These are phyloP conservation scores for Capronia coronata DNA, from an alignment of 2,329 filamentous ascomycete genomes.

Conservation along the genomic window DNA sequence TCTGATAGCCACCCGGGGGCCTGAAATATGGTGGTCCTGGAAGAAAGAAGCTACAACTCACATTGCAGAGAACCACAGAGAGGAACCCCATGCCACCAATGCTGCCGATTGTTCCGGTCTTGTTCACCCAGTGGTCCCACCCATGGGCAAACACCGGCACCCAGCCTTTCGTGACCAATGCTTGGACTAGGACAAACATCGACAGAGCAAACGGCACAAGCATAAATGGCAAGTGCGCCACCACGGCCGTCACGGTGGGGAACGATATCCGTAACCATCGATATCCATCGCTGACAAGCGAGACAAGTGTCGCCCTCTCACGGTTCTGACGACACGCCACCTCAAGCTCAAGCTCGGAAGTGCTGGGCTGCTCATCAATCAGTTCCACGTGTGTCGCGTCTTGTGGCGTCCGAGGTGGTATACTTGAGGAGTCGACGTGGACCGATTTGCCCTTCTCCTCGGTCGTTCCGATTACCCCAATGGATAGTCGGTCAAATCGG, in stretches of 20 bases:
- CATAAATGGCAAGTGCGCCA: slow-evolving; percentile 59
- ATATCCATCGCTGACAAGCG: slow-evolving; percentile 42
- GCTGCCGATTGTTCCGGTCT: slow-evolving; percentile 10
- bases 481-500: neutral
- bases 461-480: neutral
- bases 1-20: neutral
- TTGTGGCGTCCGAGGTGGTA: no score
- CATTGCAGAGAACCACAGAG: slow-evolving; percentile 64
- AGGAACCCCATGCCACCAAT: slow-evolving; percentile 58
- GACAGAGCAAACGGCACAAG: slow-evolving; percentile 65
- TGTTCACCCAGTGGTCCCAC: slow-evolving; percentile 14
- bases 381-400: no score
- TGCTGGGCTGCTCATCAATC: no score
- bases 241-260: slow-evolving; percentile 60
- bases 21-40: no score
- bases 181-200: slow-evolving; percentile 71
- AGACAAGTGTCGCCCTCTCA: slow-evolving; percentile 47
- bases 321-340: neutral
- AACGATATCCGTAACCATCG: slow-evolving; percentile 64
- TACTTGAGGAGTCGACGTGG: neutral
- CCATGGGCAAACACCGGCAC: slow-evolving; percentile 65
- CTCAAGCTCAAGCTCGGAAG: neutral
- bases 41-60: no score
- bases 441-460: neutral
- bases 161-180: slow-evolving; percentile 67